phyloP scores from a whole-genome alignment of 768 basidiomycete genomes.

The Daedaleopsis sinensis region DNA sequence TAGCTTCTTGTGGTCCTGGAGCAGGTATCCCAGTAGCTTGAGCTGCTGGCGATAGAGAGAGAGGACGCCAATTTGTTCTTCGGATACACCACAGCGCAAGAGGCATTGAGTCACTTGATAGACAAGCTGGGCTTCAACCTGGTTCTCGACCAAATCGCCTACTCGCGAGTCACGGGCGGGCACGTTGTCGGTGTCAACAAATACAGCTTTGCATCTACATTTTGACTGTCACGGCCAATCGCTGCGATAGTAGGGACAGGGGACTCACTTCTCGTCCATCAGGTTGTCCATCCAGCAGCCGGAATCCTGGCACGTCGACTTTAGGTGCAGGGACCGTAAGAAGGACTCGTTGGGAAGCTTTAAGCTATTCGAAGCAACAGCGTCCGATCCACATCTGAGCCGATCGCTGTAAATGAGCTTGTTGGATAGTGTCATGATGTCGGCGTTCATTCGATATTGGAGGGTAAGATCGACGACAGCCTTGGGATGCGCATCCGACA shows the following conservation, averaged over 20 bases:
- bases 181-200: slow-evolving; percentile 88
- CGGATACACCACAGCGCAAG: slow-evolving; percentile 60
- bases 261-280: slow-evolving; percentile 58
- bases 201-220: slow-evolving; percentile 79
- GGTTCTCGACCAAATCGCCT: slow-evolving; percentile 91
- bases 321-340: slow-evolving; percentile 48
- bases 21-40: slow-evolving; percentile 76
- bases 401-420: slow-evolving; percentile 80
- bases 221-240: neutral
- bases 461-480: slow-evolving; percentile 84
- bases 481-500: slow-evolving; percentile 85
- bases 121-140: slow-evolving; percentile 71
- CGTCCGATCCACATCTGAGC: slow-evolving; percentile 76
- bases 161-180: slow-evolving; percentile 81
- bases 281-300: slow-evolving; percentile 77
- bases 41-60: slow-evolving; percentile 95
- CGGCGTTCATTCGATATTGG: slow-evolving; percentile 97
- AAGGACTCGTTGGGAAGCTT: slow-evolving; percentile 50
- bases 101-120: slow-evolving; percentile 72
- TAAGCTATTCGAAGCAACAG: slow-evolving; percentile 64
- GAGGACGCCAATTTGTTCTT: slow-evolving; percentile 83
- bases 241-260: slow-evolving; percentile 21
- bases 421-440: slow-evolving; percentile 93
- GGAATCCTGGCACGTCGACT: slow-evolving; percentile 31
- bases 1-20: slow-evolving; percentile 57